Evolutionary conservation across 148 eudicot genomes (phyloP), one percentile per base, ranked within the genome.

Genomic region (Drosera capensis): DNA sequence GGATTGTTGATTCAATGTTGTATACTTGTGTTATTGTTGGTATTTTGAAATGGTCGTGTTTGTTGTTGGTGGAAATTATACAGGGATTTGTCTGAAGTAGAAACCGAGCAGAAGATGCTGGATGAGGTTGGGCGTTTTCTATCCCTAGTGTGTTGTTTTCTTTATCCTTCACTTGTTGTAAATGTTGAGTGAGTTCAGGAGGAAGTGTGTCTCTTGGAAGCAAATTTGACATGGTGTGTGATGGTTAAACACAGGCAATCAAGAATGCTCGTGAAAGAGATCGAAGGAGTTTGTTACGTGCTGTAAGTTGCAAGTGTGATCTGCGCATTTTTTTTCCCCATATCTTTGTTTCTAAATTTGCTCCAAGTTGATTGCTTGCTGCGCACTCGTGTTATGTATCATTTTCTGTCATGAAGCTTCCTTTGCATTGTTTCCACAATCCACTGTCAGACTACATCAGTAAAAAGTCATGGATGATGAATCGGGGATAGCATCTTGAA

Each of bases 181-280:
- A 3, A 5, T 48, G 0, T 22, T 25, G 14, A 26, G 43, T 18
- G 17, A 20, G 25, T 45, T 1, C 0, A 22, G 47, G 7, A 12
- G 20, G 16, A 16, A 29, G n/a, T 28, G 14, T 21, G 46, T 38
- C 17, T 52, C n/a, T 26, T 52, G 38, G 2, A 23, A 8, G 21
- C 8, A 14, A 45, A 12, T 12, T 26, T 16, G 21, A 46, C 25
- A 7, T 1, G 7, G 5, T 30, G 9, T 38, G 14, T 23, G 31
- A 34, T 52, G 43, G 38, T 12, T 23, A 3, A 45, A 54, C 49
- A 25, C 59, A 90, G 97, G 95, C 97, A 30, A 71, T 90, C 36
- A 84, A 74, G 63, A 90, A 90, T 84, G 84, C 87, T 39, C 79
- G 97, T 2, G 95, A 90, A 66, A 84, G 97, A 64, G 97, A 90